Evolutionary conservation across 495 filamentous ascomycete species (phyloP).

Genomic region (Lineolata rhizophorae): DNA sequence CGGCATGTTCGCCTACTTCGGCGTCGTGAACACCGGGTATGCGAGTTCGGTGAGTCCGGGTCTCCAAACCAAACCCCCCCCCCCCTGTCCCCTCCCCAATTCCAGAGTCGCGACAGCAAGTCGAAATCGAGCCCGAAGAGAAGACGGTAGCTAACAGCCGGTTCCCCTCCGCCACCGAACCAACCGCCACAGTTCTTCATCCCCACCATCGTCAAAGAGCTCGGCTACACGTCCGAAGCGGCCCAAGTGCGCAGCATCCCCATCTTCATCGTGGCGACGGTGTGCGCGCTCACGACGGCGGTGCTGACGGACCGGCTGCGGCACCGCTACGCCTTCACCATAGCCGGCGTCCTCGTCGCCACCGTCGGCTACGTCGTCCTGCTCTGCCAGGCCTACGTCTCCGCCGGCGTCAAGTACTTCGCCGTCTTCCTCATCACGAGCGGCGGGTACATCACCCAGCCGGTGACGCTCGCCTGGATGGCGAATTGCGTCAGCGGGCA

Average conservation of each 20-base stretch:
- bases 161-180: too few relatives aligned
- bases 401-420: constrained; percentile 16
- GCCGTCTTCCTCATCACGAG: constrained; percentile 20
- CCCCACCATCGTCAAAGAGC: constrained; percentile 12
- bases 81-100: too few relatives aligned
- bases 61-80: too few relatives aligned
- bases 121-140: too few relatives aligned
- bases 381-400: constrained; percentile 10
- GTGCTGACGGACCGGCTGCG: constrained; percentile 13
- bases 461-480: constrained; percentile 19
- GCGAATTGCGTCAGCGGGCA: constrained; percentile 14
- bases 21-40: constrained; percentile 15
- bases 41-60: too few relatives aligned
- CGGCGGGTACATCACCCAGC: constrained; percentile 19
- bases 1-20: constrained; percentile 14
- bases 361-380: constrained; percentile 17
- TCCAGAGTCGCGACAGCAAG: too few relatives aligned
- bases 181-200: constrained; percentile 17
- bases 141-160: too few relatives aligned
- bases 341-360: constrained; percentile 14
- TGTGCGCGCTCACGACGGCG: constrained; percentile 8
- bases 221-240: constrained; percentile 10
- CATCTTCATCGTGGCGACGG: constrained; percentile 17
- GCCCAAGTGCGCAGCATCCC: constrained; percentile 18
- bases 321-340: constrained; percentile 18